Base-by-base conservation (phyloP, 139 green algal species). In the Zygnema circumcarinatum region DNA sequence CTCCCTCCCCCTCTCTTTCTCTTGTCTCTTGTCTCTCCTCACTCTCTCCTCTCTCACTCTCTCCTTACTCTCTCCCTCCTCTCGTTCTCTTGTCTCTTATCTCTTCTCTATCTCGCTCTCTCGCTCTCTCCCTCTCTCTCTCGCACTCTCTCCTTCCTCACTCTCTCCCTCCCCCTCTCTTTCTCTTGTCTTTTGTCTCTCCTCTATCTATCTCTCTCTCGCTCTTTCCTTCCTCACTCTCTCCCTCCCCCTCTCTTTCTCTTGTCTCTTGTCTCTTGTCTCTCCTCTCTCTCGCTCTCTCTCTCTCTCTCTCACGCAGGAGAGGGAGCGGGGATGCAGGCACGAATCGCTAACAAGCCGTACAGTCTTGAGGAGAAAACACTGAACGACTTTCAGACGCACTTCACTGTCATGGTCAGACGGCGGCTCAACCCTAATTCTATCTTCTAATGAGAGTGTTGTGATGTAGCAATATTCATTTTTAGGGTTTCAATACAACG, bases 331-430 rank as follows among this genome's bases (percentile, higher is more conserved):
- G n/a, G n/a, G 54, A 33, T 25, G 54, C 79, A 90, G 86, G 36
- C 86, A 33, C n/a, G 86, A 36, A 38, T 89, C 2, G 32, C 86
- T 21, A 91, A 91, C 84, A 90, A 90, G 2, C 0, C 1, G 38
- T 90, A 89, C 67, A 52, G 38, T 2, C 32, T 39, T 11, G 67
- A 87, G 20, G 53, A 91, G 2, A 38, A 38, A 38, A 81, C 32
- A 0, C 67, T 90, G 1, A 32, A n/a, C 1, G 86, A 90, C 47
- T 90, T 85, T 42, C 25, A 90, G 38, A 90, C 86, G 7, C 86
- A 90, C 39, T 90, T 90, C 80, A 90, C 86, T 42, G 80, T 89
- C 68, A 90, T 90, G 86, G 86, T 90, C 20, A 16, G 81, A 2
- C 25, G 22, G 25, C 22, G 83, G 54, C 54, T 33, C 54, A 72